Base-by-base conservation (phyloP, 1,284 basidiomycete species). In the Apiotrichum mycotoxinovorans region DNA sequence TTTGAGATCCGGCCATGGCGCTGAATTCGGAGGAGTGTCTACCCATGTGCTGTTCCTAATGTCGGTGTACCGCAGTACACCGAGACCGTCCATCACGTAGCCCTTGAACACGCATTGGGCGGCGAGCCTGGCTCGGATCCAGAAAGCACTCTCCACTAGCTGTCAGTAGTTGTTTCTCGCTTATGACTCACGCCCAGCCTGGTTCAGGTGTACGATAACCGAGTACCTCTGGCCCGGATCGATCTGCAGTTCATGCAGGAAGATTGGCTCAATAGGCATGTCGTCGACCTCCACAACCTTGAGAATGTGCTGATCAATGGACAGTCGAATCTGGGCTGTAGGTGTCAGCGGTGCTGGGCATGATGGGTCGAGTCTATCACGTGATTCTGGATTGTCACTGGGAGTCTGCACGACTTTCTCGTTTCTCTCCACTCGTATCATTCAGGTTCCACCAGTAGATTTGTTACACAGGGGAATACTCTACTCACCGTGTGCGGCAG, bases 161-260 rank as follows among this genome's bases (percentile, higher is more conserved):
- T n/a, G 27, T 27, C 26, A 27, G 43, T 42, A 42, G 20, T 8
- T 4, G 3, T 22, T 4, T 9, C 3, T 8, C 23, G 12, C 25
- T 4, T 3, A 3, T 14, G 7, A 25, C 23, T 44, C 25, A 30
- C 44, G 3, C 0, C 40, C 35, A 37, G 69, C 67, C 27, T 62
- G 47, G 20, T 57, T 53, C 10, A 73, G 71, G 47, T 71, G 52
- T n/a, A 75, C 43, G 37, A 75, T 47, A 35, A 66, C 62, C 12
- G 68, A 71, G 49, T 68, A 69, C 49, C 75, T 66, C 54, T 75
- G 67, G 3, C 66, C 72, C 5, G 58, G 56, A 1, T 48, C 57
- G 7, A 68, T 41, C 1, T 51, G 52, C 2, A 68, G 30, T 47
- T 71, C 66, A 26, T 63, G 63, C 14, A 68, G 33, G 0, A 43